phyloP scores from a whole-genome alignment of 345 rosid genomes.

The Odontarrhena argentea region DNA sequence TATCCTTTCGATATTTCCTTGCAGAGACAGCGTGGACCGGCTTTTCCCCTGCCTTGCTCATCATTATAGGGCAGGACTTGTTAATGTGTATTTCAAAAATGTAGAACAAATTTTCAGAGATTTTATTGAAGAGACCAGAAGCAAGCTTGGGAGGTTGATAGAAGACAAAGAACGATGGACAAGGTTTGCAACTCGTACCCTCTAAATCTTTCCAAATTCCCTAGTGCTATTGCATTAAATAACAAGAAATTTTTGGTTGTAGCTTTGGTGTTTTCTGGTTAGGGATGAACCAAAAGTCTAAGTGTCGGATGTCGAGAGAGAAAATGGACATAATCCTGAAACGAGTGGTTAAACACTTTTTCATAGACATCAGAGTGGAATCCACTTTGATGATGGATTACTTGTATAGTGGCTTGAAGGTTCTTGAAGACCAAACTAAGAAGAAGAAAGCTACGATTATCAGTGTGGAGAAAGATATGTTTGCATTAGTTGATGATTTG shows the following conservation, averaged over 20 bases:
- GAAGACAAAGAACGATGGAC: constrained; percentile 94
- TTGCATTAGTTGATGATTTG: constrained; percentile 89
- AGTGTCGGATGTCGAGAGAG: constrained; percentile 84
- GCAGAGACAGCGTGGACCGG: constrained; percentile 87
- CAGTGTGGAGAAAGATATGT: constrained; percentile 74
- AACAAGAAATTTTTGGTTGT: constrained; percentile 40
- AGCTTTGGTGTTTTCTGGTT: constrained; percentile 90
- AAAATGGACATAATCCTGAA: constrained; percentile 78
- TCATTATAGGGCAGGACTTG: constrained; percentile 88
- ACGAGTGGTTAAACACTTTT: constrained; percentile 92
- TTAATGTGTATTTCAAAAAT: constrained; percentile 83
- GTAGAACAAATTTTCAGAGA: constrained; percentile 89
- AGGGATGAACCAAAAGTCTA: constrained; percentile 78
- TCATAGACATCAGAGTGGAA: constrained; percentile 95
- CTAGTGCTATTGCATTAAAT: too few species aligned
- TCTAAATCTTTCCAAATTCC: constrained; percentile 12
- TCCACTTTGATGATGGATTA: constrained; percentile 99
- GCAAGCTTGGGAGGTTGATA: constrained; percentile 75
- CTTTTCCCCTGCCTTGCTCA: constrained; percentile 97
- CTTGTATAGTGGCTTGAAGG: constrained; percentile 96
- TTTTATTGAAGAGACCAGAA: constrained; percentile 85
- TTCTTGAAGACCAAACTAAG: constrained; percentile 86
- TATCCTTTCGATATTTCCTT: neutral
- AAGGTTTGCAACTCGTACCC: constrained; percentile 51
- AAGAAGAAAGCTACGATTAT: constrained; percentile 79